Base-by-base conservation (phyloP, 2,329 filamentous ascomycete genomes). In the Cephalotrichum gorgonifer region DNA sequence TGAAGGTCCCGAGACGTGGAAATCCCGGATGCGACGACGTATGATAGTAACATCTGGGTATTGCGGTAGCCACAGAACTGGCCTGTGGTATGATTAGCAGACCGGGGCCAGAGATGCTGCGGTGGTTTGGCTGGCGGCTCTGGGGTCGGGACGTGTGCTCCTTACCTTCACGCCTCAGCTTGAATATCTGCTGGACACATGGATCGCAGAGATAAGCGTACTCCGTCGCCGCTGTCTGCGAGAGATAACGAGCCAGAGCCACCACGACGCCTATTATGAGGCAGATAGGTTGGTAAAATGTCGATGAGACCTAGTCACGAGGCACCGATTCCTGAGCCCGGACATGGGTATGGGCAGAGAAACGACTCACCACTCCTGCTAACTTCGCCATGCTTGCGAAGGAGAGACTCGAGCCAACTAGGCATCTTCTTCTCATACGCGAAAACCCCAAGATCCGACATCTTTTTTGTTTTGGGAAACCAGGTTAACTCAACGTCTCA, bases 21-120 rank as follows among this genome's bases (percentile, higher is more conserved):
- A 12, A 71, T 71, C 35, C 69, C 63, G 1, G 78, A 68, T 8
- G 75, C 76, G 51, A 83, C 78, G 20, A 96, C 79, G 61, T 88
- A 90, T 0, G 89, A 91, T 14, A 85, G 70, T 56, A 96, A 66
- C 82, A 94, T 94, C 62, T 97, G 93, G 28, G 95, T 94, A 60
- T 95, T 97, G 38, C 91, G 79, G 62, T 96, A 97, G 3, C 91
- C 91, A 61, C 91, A 97, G 62, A 97, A 97, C 6, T 88, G 86
- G 22, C 89, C 89, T 79, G 22, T 3, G 17, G 17, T 33, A 33
- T 25, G 17, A 43, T 44, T 27, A 46, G 25, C 17, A n/a, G 28
- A 7, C 28, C 8, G 28, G 28, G 12, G 23, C n/a, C 25, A 26
- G 25, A 15, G 11, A 25, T 9, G 22, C 14, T 6, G 14, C 12